These are phyloP conservation scores for Triticum urartu DNA, from an alignment of 176 grass and related monocot species.

Conservation along the genomic window DNA sequence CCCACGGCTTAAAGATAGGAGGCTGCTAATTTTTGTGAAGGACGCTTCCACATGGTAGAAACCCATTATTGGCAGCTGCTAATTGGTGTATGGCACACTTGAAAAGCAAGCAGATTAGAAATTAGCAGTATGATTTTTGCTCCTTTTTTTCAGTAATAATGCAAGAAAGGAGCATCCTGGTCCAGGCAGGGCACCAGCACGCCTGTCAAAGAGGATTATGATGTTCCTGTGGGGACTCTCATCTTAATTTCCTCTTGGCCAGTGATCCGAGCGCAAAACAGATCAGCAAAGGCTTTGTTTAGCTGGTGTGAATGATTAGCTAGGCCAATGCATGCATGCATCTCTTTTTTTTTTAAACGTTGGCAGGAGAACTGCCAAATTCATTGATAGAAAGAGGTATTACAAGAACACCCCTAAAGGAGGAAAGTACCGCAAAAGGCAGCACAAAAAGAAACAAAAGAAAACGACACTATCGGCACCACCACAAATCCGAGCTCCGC, in stretches of 20 bases:
- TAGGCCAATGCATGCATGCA: background rate
- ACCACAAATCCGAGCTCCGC: too few species aligned
- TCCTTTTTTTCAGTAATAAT: background rate
- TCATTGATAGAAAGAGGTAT: too few species aligned
- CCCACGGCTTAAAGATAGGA: slow-evolving; percentile 7
- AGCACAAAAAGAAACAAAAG: too few species aligned
- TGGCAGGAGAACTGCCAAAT: too few species aligned
- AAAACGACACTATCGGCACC: too few species aligned
- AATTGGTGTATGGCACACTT: background rate
- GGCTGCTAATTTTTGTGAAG: slow-evolving; percentile 22
- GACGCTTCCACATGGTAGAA: background rate
- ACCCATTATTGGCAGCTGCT: background rate
- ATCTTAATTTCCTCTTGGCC: too few species aligned
- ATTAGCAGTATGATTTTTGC: background rate
- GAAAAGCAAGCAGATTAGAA: background rate
- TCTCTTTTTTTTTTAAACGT: too few species aligned
- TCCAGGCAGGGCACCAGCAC: background rate
- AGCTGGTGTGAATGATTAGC: slow-evolving; percentile 1
- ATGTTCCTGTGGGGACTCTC: slow-evolving; percentile 26
- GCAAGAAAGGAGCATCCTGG: background rate
- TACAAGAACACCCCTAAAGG: too few species aligned
- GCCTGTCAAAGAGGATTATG: slow-evolving; percentile 24
- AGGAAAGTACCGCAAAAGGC: too few species aligned
- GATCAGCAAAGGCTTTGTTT: slow-evolving; percentile 28
- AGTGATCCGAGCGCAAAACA: background rate